Evolutionary conservation across 2,329 filamentous ascomycete species (phyloP), one percentile per base, ranked within the genome.

Genomic region (Sporothrix pseudoabietina): DNA sequence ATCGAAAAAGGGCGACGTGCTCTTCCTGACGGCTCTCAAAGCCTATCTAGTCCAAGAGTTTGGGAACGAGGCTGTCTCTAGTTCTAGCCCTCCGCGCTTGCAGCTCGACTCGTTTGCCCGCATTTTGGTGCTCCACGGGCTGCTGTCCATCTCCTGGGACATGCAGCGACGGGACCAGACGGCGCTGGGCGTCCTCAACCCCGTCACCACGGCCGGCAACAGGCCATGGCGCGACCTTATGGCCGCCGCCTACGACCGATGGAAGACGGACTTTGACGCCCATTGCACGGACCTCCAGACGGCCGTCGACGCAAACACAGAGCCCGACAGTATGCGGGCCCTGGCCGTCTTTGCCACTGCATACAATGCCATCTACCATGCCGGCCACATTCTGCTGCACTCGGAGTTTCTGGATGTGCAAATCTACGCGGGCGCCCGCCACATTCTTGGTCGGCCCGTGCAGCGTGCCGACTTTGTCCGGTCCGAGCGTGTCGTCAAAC

Each of bases 151-250:
- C 12, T 69, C 54, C 14, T 76, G 75, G 75, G 75, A 76, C 63
- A 76, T 76, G 75, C 70, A 76, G 72, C 72, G 75, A 2, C 75
- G 75, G n/a, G 75, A 76, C 70, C 74, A 76, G 49, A 76, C 75
- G 0, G 68, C 69, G 4, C 75, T 76, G 0, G 75, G 75, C 2
- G 57, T 57, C 8, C 8, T 57, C 1, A 19, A 55, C 61, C 14
- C 14, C 4, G 14, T 52, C 16, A 52, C 49, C 14, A n/a, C 49
- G n/a, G 49, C 14, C 8, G 49, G 49, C 35, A 47, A 47, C 32
- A 41, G 5, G 32, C 44, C 39, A 26, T 76, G 75, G 75, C 69
- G 74, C 1, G 59, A 72, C 5, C 52, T 26, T 14, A 57, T 76
- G 5, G 35, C 73, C 3, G 30, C 44, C 0, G 75, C 75, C 2